Base-by-base conservation (phyloP, 371 early-diverging fungal genomes). In the Syncephalastrum monosporum region DNA sequence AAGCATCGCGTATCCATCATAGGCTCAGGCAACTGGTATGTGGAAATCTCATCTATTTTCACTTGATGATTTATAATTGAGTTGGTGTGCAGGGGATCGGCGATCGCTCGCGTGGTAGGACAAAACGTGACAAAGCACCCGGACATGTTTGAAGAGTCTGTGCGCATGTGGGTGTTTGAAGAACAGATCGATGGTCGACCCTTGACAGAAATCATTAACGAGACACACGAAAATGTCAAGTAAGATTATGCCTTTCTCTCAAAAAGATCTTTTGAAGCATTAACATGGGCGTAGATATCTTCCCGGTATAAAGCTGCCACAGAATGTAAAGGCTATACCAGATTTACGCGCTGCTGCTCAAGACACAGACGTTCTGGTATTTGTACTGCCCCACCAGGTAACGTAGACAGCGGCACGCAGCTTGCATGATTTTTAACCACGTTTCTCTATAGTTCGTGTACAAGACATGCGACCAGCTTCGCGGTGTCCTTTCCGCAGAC, bases 101-200 rank as follows among this genome's bases (percentile, higher is more conserved):
- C 94, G 16, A 93, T 97, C 56, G 93, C 98, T 44, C 91, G 90
- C 71, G 89, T 99, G 47, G 79, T 96, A 44, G 98, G 92, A 27
- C 69, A 78, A 61, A 98, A 97, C 72, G 91, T 94, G 7, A 52
- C 56, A 46, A 68, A 72, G 49, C 75, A 79, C 50, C 61, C 75
- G 16, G 81, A 83, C 46, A 68, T 63, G 44, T 92, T 94, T 72
- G 88, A 95, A 68, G 60, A 69, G 21, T 81, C 88, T 55, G 92
- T 97, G 43, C 85, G 82, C 55, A 90, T 98, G 86, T 99, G 97
- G 96, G 95, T 95, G 19, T 95, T 82, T 76, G 90, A 96, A 71
- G 97, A 98, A 68, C 53, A 70, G 53, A 75, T 95, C 47, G 80
- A 95, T 33, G 94, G 92, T 27, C 72, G 82, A 52, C 90, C 91